These are phyloP conservation scores for Olyra latifolia DNA, from an alignment of 176 grass and related monocot genomes.

Conservation along the genomic window DNA sequence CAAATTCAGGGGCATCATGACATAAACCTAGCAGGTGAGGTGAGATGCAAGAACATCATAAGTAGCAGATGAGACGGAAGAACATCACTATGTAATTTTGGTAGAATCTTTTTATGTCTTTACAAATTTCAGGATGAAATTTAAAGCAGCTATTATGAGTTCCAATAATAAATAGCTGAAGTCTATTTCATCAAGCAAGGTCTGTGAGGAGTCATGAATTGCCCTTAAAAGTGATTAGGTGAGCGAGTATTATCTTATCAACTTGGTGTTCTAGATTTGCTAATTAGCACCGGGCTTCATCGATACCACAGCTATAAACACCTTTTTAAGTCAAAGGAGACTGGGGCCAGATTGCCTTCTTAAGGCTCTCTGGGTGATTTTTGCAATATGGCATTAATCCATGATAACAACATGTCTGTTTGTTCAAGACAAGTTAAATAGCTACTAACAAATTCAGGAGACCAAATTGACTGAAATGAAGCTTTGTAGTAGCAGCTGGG, in stretches of 20 bases:
- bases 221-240: neutral
- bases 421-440: neutral
- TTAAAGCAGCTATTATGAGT: neutral
- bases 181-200: neutral
- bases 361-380: neutral
- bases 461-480: neutral
- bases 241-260: neutral
- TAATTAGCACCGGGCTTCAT: neutral
- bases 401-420: neutral
- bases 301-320: neutral
- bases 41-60: neutral
- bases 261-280: neutral
- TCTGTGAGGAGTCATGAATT: neutral
- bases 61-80: no score
- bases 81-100: neutral
- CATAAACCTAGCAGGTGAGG: neutral
- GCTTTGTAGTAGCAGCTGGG: neutral
- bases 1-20: neutral
- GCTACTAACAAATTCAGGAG: neutral
- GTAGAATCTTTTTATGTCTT: neutral
- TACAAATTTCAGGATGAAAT: slow-evolving; percentile 4
- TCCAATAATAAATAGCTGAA: neutral
- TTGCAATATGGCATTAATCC: neutral
- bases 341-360: neutral
- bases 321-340: neutral